Conservation (phyloP, 495 filamentous ascomycete genomes). For the Xylaria bambusicola region DNA sequence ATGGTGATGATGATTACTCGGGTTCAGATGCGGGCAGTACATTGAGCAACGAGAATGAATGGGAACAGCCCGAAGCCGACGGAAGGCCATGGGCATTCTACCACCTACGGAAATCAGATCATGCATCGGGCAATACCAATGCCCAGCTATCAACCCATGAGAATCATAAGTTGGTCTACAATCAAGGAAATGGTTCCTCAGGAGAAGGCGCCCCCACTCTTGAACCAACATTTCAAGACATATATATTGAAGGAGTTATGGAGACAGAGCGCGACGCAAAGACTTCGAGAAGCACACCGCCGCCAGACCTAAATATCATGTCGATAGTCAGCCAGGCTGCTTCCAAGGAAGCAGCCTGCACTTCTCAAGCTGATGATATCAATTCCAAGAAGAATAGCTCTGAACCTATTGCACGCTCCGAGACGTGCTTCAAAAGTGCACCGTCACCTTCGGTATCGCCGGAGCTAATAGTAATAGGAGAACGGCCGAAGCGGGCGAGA, state of each 20-base stretch:
- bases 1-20: slow-evolving; percentile 29
- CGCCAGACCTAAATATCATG: not conserved
- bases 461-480: not conserved
- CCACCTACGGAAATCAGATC: slow-evolving; percentile 17
- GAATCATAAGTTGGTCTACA: not conserved
- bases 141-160: not conserved
- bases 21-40: slow-evolving; percentile 16
- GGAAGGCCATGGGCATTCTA: slow-evolving; percentile 30
- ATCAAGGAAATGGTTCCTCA: not conserved
- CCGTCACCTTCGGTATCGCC: not conserved
- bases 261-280: not conserved
- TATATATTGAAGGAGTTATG: not conserved
- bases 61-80: slow-evolving; percentile 5
- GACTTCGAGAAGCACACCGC: not conserved
- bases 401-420: not conserved
- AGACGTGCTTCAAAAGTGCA: not conserved
- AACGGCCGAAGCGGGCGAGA: slow-evolving; percentile 3
- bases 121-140: not conserved
- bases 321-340: not conserved
- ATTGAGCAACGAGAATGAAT: slow-evolving; percentile 20
- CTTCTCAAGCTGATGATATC: not conserved
- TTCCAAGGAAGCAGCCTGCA: not conserved
- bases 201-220: not conserved
- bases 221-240: not conserved
- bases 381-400: not conserved